Evolutionary conservation across 345 rosid species (phyloP).

Genomic region (Limnanthes douglasii): DNA sequence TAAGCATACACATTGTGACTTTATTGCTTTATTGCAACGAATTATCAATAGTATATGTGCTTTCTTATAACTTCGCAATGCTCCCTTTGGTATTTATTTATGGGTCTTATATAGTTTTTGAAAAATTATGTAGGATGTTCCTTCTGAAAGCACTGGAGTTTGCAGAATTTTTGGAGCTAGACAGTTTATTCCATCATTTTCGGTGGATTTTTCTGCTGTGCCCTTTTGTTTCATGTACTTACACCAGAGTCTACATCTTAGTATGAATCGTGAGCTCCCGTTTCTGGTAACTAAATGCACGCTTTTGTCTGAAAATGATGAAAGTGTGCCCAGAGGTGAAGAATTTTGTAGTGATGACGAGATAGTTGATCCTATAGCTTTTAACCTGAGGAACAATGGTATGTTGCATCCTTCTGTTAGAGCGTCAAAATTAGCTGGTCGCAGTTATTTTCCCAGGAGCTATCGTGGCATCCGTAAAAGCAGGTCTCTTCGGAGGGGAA

Average conservation of each 20-base stretch:
- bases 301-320: constrained; percentile 11
- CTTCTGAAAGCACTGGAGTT: constrained; percentile 23
- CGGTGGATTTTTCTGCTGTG: constrained; percentile 52
- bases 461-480: constrained; percentile 44
- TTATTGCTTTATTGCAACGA: not conserved
- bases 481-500: constrained; percentile 54
- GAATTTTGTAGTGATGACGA: constrained; percentile 10
- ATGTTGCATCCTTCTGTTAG: constrained; percentile 28
- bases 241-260: constrained; percentile 23
- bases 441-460: constrained; percentile 29
- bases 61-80: no score
- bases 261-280: constrained; percentile 13
- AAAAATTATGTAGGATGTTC: constrained; percentile 31
- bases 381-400: constrained; percentile 13
- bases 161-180: constrained; percentile 44
- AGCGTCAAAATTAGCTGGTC: constrained; percentile 30
- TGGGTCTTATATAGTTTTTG: not conserved
- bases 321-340: constrained; percentile 8
- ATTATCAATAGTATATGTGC: not conserved
- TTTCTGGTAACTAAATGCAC: constrained; percentile 26
- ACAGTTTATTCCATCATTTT: constrained; percentile 33
- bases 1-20: no score
- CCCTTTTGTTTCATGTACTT: constrained; percentile 48
- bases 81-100: no score
- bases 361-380: constrained; percentile 7